phyloP scores from a whole-genome alignment of 352 stramenopile species.

The Pythium rishiriense region DNA sequence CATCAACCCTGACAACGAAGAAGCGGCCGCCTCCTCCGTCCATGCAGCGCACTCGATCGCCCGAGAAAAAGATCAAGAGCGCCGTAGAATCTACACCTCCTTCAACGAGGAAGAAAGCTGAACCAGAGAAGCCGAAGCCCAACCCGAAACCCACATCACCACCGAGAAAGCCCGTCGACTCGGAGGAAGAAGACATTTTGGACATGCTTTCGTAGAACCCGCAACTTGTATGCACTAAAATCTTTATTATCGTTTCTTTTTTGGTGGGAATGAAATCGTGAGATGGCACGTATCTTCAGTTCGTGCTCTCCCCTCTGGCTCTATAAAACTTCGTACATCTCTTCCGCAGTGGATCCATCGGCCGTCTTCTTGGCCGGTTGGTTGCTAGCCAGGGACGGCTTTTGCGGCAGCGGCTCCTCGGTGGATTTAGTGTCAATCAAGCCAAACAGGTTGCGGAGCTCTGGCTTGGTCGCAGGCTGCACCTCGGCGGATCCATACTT shows the following conservation, averaged over 20 bases:
- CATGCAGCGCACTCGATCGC: background rate
- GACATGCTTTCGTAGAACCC: conserved; percentile 45
- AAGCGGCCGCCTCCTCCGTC: conserved; percentile 6
- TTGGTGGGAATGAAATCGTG: background rate
- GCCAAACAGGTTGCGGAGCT: conserved; percentile 18
- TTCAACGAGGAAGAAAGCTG: background rate
- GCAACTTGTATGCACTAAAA: background rate
- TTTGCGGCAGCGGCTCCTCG: background rate
- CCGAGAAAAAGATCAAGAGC: conserved; percentile 18
- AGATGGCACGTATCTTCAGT: background rate
- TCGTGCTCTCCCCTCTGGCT: background rate
- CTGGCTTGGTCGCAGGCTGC: conserved; percentile 12
- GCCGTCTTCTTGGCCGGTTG: conserved; percentile 3
- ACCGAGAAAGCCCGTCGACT: conserved; percentile 30
- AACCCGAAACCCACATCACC: conserved; percentile 9
- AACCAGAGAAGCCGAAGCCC: background rate
- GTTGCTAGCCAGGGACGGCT: background rate
- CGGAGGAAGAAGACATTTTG: conserved; percentile 59
- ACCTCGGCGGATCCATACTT: conserved; percentile 13
- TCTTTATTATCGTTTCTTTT: conserved; percentile 5
- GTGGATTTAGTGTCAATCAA: conserved; percentile 2
- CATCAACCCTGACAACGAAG: background rate
- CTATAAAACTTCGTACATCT: conserved; percentile 31
- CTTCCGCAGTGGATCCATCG: conserved; percentile 12
- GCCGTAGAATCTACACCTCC: background rate